A percentile compares a stretch with the other conserved stretches of the same genome.
These are phyloP conservation scores for Talaromyces amestolkiae DNA, from an alignment of 2,329 filamentous ascomycete species.

Conservation along the genomic window DNA sequence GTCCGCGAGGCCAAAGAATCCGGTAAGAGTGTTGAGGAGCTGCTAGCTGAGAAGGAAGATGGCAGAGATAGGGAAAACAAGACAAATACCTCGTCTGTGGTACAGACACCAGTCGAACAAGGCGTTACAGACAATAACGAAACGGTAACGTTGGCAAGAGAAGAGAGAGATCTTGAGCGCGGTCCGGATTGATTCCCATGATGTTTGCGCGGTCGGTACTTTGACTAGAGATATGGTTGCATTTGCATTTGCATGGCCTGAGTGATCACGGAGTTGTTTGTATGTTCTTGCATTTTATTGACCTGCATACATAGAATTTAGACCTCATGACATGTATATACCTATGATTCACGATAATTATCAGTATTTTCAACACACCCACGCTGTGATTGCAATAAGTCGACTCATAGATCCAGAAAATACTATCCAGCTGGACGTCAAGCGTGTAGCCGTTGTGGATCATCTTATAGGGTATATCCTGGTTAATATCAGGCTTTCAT, in stretches of 20 bases:
- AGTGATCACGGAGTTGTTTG: background rate
- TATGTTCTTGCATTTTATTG: background rate
- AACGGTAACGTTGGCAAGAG: background rate
- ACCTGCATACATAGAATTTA: background rate
- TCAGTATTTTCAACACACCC: background rate
- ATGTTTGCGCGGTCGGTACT: background rate
- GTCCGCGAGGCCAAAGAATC: slow-evolving; percentile 52
- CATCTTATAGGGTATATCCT: background rate
- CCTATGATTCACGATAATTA: background rate
- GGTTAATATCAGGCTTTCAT: background rate
- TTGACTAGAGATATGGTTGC: background rate
- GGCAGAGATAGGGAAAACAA: background rate
- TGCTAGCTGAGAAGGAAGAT: slow-evolving; percentile 30
- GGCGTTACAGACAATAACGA: background rate
- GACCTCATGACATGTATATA: background rate
- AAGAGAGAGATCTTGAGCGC: slow-evolving; percentile 5
- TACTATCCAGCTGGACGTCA: background rate
- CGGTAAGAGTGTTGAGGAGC: slow-evolving; percentile 57
- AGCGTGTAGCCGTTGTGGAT: slow-evolving; percentile 6
- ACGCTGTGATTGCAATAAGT: background rate
- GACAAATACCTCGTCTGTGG: background rate
- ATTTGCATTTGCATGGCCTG: background rate
- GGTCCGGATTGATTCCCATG: background rate
- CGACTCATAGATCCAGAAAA: background rate
- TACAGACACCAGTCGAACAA: background rate